phyloP scores from a whole-genome alignment of 306 rosid genomes.

The Vigna angularis region DNA sequence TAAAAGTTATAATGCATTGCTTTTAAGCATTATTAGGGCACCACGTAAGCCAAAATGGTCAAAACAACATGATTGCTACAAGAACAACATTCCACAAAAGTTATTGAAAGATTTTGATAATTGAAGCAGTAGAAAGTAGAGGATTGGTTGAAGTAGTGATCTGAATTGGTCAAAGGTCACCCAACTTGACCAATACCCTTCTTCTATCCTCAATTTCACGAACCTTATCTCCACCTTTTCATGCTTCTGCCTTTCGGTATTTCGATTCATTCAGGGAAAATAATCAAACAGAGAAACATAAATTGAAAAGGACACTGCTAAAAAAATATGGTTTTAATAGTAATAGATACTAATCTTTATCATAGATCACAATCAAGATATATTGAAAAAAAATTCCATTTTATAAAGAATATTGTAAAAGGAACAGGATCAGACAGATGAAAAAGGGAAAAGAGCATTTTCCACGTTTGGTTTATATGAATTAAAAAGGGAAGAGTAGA shows the following conservation, averaged over 20 bases:
- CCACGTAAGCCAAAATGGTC: neutral
- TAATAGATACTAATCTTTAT: neutral
- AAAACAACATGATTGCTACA: neutral
- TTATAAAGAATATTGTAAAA: too few species aligned
- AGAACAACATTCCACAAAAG: neutral
- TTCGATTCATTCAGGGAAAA: neutral
- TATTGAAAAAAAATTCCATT: neutral
- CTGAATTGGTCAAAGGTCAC: slow-evolving; percentile 2
- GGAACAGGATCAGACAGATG: too few species aligned
- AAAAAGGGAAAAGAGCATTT: too few species aligned
- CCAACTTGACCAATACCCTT: slow-evolving; percentile 1
- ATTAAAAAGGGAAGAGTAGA: too few species aligned
- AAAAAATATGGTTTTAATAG: neutral
- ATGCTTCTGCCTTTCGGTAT: neutral
- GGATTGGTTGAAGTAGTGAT: neutral
- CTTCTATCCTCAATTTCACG: neutral
- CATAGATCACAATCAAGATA: neutral
- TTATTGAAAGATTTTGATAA: neutral
- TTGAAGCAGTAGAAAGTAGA: neutral
- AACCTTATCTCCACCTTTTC: neutral
- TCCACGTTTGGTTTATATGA: too few species aligned
- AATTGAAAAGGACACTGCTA: neutral
- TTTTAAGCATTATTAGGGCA: neutral
- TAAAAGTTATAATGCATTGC: neutral
- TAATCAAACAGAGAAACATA: neutral